These are phyloP conservation scores for Manihot esculenta DNA, from an alignment of 441 rosid genomes.

Conservation along the genomic window DNA sequence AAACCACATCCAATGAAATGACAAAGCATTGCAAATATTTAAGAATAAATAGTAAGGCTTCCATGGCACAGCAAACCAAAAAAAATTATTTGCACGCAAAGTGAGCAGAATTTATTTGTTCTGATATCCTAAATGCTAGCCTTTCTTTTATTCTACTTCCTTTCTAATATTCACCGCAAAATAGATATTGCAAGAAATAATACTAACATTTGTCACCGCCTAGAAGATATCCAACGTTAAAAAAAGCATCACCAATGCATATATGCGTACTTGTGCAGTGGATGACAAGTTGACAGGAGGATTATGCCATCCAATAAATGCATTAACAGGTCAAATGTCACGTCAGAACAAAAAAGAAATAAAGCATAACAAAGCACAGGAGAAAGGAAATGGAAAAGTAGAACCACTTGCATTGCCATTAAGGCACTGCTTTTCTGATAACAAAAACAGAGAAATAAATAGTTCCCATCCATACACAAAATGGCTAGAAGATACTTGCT, in stretches of 20 bases:
- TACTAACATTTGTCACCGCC: neutral
- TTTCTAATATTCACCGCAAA: neutral
- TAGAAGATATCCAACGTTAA: neutral
- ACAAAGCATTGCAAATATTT: neutral
- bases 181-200: neutral
- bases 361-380: constrained; percentile 15
- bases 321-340: constrained; percentile 27
- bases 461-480: neutral
- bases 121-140: constrained; percentile 1
- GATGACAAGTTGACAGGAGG: constrained; percentile 23
- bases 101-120: neutral
- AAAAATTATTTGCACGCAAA: neutral
- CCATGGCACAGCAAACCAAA: neutral
- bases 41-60: neutral
- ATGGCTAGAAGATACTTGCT: neutral
- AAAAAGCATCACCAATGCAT: constrained; percentile 16
- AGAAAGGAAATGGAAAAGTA: constrained; percentile 13
- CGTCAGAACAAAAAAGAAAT: constrained; percentile 16
- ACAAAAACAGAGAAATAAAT: neutral
- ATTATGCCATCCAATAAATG: constrained; percentile 32
- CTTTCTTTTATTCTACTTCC: neutral
- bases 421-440: neutral
- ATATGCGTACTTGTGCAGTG: neutral
- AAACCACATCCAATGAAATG: neutral
- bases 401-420: constrained; percentile 14